Base-by-base conservation (phyloP, 495 filamentous ascomycete genomes). In the Tuber umbilicatum region DNA sequence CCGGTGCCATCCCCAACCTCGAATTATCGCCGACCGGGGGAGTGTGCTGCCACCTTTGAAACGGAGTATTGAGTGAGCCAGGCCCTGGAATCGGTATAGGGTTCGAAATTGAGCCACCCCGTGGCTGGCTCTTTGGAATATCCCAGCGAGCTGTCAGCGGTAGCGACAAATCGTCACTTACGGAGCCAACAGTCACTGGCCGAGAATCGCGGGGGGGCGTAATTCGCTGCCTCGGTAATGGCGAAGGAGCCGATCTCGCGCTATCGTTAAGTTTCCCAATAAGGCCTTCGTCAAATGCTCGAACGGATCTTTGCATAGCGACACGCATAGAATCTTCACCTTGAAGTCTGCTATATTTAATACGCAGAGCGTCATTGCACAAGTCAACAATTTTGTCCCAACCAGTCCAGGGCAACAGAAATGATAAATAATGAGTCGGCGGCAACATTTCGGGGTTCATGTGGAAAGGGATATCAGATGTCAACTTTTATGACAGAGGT, bases 181-280 rank as follows among this genome's bases (percentile, higher is more conserved):
- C n/a, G 31, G 70, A 38, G 70, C 72, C 55, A 64, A 78, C 71
- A 39, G 77, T 47, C 41, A 72, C 38, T 31, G 79, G 70, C 35
- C 79, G 78, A 72, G 74, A 73, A 38, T 80, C 79, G 75, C 71
- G 77, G 42, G 69, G 72, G 39, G 73, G 45, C 35, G 68, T 23
- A 69, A 81, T 71, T n/a, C 70, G 72, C 42, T 73, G 73, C 70
- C 79, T 73, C 40, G 73, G 71, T 64, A 73, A 72, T 42, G 70
- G 45, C 67, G 79, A 81, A 50, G 79, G 79, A 19, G 80, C 79
- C 23, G 79, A 81, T 64, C 76, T 79, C 60, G 79, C 73, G 21
- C 79, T 73, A 14, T 76, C 73, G 71, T 81, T 81, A 72, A 82
- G 80, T 60, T 82, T 82, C 60, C 70, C 72, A 70, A 82, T 69